Evolutionary conservation across 192 early-diverging fungal species (phyloP).

Genomic region (Chytriomyces sp.): DNA sequence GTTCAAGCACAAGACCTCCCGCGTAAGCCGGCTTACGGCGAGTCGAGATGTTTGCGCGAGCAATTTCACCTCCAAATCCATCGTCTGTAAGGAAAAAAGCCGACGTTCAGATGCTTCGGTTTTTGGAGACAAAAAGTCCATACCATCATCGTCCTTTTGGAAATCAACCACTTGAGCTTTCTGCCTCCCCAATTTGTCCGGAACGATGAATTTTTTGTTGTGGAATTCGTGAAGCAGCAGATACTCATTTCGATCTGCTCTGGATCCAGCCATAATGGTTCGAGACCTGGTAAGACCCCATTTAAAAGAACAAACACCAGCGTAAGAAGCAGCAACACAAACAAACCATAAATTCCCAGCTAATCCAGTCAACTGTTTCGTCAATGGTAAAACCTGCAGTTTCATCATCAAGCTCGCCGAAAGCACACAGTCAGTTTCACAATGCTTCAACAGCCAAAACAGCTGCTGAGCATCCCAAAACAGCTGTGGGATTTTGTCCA

Average conservation of each 20-base stretch:
- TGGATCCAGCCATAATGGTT: slow-evolving; percentile 80
- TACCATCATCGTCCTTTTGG: slow-evolving; percentile 45
- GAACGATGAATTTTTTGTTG: slow-evolving; percentile 86
- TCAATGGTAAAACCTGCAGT: slow-evolving; percentile 87
- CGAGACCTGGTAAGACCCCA: slow-evolving; percentile 54
- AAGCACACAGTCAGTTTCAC: slow-evolving; percentile 81
- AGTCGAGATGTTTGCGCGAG: slow-evolving; percentile 4
- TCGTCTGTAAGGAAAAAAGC: slow-evolving; percentile 32
- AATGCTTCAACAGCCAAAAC: slow-evolving; percentile 76
- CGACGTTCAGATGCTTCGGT: neutral
- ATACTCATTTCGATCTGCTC: slow-evolving; percentile 95
- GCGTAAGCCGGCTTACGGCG: slow-evolving; percentile 82
- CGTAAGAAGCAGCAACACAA: neutral
- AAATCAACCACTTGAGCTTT: slow-evolving; percentile 12
- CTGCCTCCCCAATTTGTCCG: slow-evolving; percentile 70
- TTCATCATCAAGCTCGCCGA: slow-evolving; percentile 83
- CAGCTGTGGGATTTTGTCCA: slow-evolving; percentile 74
- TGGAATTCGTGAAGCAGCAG: slow-evolving; percentile 97
- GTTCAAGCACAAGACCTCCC: slow-evolving; percentile 96
- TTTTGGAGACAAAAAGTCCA: slow-evolving; percentile 18
- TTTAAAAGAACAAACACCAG: neutral
- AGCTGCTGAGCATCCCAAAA: slow-evolving; percentile 68
- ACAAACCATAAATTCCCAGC: slow-evolving; percentile 94
- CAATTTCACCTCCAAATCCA: slow-evolving; percentile 18
- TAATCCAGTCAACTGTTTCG: slow-evolving; percentile 87